Evolutionary conservation across 768 basidiomycete species (phyloP).

Genomic region (Tylopilus plumbeoviolaceoides): DNA sequence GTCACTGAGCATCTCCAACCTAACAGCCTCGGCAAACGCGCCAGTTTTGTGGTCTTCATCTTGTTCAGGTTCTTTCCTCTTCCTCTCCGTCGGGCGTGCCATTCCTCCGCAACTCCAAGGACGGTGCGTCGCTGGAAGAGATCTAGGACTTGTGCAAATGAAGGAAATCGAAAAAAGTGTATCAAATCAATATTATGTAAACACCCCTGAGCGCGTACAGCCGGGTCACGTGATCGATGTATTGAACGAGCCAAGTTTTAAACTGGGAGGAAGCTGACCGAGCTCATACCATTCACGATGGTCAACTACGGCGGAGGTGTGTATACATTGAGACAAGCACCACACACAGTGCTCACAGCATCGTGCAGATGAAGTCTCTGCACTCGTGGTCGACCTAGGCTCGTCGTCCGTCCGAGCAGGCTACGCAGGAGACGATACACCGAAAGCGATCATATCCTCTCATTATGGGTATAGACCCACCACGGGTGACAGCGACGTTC

Average conservation of each 20-base stretch:
- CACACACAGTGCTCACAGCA: conserved; percentile 1
- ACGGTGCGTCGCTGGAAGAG: background rate
- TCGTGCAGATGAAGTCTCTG: conserved; percentile 89
- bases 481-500: conserved; percentile 28
- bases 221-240: background rate
- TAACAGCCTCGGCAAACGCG: conserved; percentile 38
- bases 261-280: no score
- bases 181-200: conserved; percentile 14
- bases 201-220: conserved; percentile 4
- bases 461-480: conserved; percentile 72
- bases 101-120: conserved; percentile 29
- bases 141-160: background rate
- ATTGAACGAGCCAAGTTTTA: background rate
- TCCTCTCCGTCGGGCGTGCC: conserved; percentile 38
- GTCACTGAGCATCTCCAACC: conserved; percentile 71
- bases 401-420: conserved; percentile 87
- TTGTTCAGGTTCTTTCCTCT: conserved; percentile 53
- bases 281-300: conserved; percentile 39
- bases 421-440: conserved; percentile 96
- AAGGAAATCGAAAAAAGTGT: conserved; percentile 6
- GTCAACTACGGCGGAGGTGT: conserved; percentile 86
- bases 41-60: conserved; percentile 30
- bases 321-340: conserved; percentile 19
- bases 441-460: conserved; percentile 88
- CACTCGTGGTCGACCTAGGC: conserved; percentile 93